These are phyloP conservation scores for Nothophytophthora sp. DNA, from an alignment of 352 stramenopile species.

Conservation along the genomic window DNA sequence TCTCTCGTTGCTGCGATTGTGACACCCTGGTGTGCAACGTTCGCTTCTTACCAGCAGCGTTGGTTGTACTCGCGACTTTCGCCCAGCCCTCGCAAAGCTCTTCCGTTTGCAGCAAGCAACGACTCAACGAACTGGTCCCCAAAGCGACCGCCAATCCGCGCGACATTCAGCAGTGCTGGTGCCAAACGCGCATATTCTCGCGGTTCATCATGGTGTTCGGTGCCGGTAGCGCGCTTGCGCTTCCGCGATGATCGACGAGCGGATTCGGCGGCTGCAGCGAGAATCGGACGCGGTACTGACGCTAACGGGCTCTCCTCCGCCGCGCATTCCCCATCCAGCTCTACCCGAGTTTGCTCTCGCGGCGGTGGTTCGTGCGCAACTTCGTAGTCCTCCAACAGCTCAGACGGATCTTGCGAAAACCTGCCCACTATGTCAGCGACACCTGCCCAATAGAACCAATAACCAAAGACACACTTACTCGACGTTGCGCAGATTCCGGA, in stretches of 20 bases:
- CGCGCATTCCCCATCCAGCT: background rate
- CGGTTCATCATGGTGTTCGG: conserved; percentile 2
- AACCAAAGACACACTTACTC: conserved; percentile 38
- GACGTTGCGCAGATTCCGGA: conserved; percentile 58
- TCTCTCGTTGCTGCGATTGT: no score
- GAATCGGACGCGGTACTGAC: conserved; percentile 36
- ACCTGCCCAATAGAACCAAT: conserved; percentile 7
- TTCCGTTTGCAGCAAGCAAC: conserved; percentile 43
- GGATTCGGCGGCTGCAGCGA: conserved; percentile 34
- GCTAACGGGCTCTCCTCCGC: conserved; percentile 35
- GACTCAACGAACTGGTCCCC: conserved; percentile 45
- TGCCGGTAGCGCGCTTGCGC: conserved; percentile 27
- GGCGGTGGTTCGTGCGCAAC: conserved; percentile 9
- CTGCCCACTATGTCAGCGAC: conserved; percentile 21
- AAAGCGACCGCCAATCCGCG: conserved; percentile 37
- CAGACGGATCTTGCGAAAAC: conserved; percentile 45
- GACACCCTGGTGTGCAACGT: no score
- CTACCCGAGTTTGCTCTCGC: no score
- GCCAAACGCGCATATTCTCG: conserved; percentile 11
- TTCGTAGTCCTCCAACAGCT: conserved; percentile 59
- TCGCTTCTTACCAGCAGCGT: conserved; percentile 43
- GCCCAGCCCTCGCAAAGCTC: conserved; percentile 44
- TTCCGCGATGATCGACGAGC: conserved; percentile 33
- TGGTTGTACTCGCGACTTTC: conserved; percentile 27
- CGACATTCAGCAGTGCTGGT: conserved; percentile 23